phyloP scores from a whole-genome alignment of 2,329 filamentous ascomycete genomes.

The Fusarium udum region DNA sequence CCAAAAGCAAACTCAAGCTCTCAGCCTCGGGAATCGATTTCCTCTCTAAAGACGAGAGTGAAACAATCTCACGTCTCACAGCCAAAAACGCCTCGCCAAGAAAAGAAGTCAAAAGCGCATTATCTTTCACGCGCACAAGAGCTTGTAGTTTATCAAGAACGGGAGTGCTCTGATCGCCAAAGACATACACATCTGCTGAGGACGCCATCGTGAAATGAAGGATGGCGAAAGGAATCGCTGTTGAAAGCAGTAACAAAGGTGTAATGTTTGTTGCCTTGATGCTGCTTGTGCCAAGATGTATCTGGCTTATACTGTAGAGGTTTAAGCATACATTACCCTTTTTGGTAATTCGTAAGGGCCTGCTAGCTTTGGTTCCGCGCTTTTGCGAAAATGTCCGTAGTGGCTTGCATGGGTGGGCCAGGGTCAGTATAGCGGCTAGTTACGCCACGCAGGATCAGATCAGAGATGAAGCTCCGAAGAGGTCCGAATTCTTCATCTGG shows the following conservation, averaged over 20 bases:
- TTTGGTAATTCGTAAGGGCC: neutral
- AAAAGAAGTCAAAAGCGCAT: neutral
- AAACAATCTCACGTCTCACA: neutral
- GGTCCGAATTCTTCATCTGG: neutral
- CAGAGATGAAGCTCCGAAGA: neutral
- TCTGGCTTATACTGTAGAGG: neutral
- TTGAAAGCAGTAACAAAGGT: neutral
- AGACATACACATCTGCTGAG: neutral
- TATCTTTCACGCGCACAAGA: neutral
- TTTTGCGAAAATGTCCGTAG: neutral
- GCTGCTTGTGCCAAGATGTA: rapidly evolving
- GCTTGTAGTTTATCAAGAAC: neutral
- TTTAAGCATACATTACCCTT: neutral
- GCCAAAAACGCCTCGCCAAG: neutral
- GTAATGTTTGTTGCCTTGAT: neutral
- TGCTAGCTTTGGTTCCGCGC: neutral
- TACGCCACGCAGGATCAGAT: neutral
- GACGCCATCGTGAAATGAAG: neutral
- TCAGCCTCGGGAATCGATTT: neutral
- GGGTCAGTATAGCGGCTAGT: neutral
- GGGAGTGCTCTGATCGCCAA: neutral
- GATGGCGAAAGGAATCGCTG: neutral
- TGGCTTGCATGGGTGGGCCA: neutral
- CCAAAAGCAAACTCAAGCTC: neutral
- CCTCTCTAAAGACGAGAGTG: neutral